These are phyloP conservation scores for Xanthoceras sorbifolium DNA, from an alignment of 345 rosid genomes.

Conservation along the genomic window DNA sequence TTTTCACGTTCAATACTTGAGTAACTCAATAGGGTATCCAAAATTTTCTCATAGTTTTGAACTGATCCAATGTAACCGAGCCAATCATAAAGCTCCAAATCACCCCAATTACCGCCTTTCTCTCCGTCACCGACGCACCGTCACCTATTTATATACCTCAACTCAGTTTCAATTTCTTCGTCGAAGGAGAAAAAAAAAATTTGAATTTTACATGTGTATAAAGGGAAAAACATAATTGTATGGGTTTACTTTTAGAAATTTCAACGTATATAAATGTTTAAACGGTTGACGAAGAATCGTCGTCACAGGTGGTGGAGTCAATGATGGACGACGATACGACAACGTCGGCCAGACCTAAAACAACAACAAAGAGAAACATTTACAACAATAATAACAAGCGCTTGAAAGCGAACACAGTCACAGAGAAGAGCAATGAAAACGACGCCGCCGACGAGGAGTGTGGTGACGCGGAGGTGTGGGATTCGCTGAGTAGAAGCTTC, in stretches of 20 bases:
- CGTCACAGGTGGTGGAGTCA: slow-evolving; percentile 14
- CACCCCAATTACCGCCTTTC: neutral
- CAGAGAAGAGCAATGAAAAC: neutral
- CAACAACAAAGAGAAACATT: neutral
- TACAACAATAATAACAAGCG: neutral
- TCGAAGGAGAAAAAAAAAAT: too few relatives aligned
- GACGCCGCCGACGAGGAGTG: slow-evolving; percentile 13
- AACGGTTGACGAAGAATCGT: neutral
- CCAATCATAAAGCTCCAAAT: slow-evolving; percentile 10
- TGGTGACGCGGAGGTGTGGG: slow-evolving; percentile 41
- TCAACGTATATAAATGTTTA: neutral
- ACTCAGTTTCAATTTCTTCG: too few relatives aligned
- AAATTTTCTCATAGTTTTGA: too few relatives aligned
- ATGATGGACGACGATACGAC: slow-evolving; percentile 15
- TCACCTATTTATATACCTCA: too few relatives aligned
- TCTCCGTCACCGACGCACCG: too few relatives aligned
- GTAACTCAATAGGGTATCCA: too few relatives aligned
- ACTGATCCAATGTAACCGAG: neutral
- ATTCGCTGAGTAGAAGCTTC: slow-evolving; percentile 36
- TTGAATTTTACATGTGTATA: too few relatives aligned
- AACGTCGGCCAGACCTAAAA: neutral
- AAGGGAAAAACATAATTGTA: too few relatives aligned
- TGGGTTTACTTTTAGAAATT: too few relatives aligned
- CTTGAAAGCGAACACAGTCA: neutral
- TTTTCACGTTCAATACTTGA: too few relatives aligned